phyloP scores from a whole-genome alignment of 768 basidiomycete species.

The Panellus pusillus region DNA sequence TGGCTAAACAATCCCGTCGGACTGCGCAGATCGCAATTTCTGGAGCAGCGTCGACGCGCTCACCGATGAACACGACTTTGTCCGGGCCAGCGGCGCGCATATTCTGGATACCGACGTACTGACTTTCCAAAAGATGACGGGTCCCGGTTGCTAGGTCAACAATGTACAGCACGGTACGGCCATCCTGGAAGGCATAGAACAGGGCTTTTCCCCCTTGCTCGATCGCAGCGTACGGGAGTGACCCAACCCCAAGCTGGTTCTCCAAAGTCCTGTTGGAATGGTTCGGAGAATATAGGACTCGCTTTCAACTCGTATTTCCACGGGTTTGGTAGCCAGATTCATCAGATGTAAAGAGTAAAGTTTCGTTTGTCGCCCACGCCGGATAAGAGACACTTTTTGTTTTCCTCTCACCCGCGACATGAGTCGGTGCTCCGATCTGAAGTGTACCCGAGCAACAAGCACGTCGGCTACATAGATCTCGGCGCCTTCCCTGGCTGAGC shows the following conservation, averaged over 20 bases:
- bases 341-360: conserved; percentile 65
- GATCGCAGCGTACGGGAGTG: conserved; percentile 49
- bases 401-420: conserved; percentile 51
- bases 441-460: conserved; percentile 27
- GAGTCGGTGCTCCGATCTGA: conserved; percentile 34
- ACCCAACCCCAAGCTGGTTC: conserved; percentile 58
- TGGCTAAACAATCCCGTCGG: conserved; percentile 19
- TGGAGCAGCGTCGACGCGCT: conserved; percentile 38
- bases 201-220: conserved; percentile 35
- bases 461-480: conserved; percentile 56
- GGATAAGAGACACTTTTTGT: conserved; percentile 59
- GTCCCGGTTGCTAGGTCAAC: conserved; percentile 34
- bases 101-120: conserved; percentile 42
- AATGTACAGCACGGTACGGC: conserved; percentile 39
- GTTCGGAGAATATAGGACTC: conserved; percentile 39
- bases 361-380: conserved; percentile 54
- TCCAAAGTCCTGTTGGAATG: conserved; percentile 60
- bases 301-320: conserved; percentile 49
- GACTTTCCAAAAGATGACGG: conserved; percentile 36
- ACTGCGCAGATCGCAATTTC: conserved; percentile 38
- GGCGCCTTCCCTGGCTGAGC: conserved; percentile 43
- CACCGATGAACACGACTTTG: conserved; percentile 45
- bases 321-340: conserved; percentile 69
- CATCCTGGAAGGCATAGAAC: conserved; percentile 42
- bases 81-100: conserved; percentile 33